phyloP scores from a whole-genome alignment of 176 grass and related monocot species.

The Oryza meridionalis region DNA sequence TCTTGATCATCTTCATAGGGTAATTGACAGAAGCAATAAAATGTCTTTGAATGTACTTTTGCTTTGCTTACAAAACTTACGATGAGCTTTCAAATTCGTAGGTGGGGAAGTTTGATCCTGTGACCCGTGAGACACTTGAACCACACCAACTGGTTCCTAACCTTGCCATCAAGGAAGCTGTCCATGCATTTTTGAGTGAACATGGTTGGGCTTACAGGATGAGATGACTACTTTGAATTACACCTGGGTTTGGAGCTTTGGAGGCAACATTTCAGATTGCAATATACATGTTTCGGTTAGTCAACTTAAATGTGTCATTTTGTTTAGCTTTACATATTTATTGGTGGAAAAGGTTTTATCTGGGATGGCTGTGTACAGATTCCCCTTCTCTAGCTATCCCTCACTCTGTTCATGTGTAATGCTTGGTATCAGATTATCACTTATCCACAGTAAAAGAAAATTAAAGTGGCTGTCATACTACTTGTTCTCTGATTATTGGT shows the following conservation, averaged over 20 bases:
- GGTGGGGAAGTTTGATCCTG: slow-evolving; percentile 93
- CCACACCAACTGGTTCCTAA: slow-evolving; percentile 83
- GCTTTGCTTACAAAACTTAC: background rate
- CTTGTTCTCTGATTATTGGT: background rate
- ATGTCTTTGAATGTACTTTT: background rate
- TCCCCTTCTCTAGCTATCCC: background rate
- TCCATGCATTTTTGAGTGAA: slow-evolving; percentile 78
- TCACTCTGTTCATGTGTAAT: slow-evolving; percentile 20
- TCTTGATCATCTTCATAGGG: slow-evolving; percentile 85
- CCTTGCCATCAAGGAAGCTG: slow-evolving; percentile 86
- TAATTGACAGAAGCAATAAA: background rate
- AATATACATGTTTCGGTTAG: slow-evolving; percentile 23
- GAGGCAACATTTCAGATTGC: background rate
- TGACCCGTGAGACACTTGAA: slow-evolving; percentile 68
- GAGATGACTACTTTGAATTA: slow-evolving; percentile 45
- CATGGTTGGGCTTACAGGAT: slow-evolving; percentile 92
- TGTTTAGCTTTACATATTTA: background rate
- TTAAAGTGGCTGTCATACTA: background rate
- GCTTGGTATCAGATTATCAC: background rate
- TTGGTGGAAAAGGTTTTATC: slow-evolving; percentile 5
- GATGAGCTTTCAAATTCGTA: slow-evolving; percentile 33
- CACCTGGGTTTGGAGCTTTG: slow-evolving; percentile 16
- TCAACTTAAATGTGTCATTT: background rate
- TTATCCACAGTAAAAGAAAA: background rate
- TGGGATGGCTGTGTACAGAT: slow-evolving; percentile 31